Conservation (phyloP, 2,329 filamentous ascomycete genomes). For the Talaromyces sp. region DNA sequence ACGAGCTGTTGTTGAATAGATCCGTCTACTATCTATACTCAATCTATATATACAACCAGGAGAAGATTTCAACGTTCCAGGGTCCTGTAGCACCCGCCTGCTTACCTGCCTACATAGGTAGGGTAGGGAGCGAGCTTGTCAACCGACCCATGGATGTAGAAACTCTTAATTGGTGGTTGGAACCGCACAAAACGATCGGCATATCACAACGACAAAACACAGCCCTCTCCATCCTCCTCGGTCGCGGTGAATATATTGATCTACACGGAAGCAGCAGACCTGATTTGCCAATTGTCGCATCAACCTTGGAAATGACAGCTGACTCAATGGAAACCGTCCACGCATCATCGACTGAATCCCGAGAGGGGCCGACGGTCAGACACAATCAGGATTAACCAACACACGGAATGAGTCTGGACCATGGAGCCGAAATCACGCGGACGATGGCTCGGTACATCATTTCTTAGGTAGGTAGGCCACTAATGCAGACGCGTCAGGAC, state of each 20-base stretch:
- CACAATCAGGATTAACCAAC: constrained; percentile 2
- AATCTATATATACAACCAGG: background rate
- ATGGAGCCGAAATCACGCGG: background rate
- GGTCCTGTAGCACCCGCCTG: background rate
- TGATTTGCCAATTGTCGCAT: background rate
- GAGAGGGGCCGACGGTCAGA: background rate
- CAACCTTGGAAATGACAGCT: background rate
- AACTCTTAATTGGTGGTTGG: background rate
- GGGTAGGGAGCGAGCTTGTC: background rate
- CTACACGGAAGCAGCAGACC: background rate
- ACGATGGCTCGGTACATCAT: background rate
- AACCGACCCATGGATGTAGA: background rate
- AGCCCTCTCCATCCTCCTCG: background rate
- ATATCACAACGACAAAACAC: background rate
- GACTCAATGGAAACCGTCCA: background rate
- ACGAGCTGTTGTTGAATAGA: background rate
- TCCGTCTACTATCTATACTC: background rate
- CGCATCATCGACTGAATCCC: background rate
- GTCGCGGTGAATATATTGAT: too few species aligned
- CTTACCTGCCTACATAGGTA: background rate
- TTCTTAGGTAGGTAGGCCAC: background rate
- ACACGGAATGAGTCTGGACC: background rate
- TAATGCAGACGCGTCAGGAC: too few species aligned
- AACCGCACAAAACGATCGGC: background rate
- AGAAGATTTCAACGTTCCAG: background rate